phyloP scores from a whole-genome alignment of 2,329 filamentous ascomycete genomes.

The Neonectria hederae region DNA sequence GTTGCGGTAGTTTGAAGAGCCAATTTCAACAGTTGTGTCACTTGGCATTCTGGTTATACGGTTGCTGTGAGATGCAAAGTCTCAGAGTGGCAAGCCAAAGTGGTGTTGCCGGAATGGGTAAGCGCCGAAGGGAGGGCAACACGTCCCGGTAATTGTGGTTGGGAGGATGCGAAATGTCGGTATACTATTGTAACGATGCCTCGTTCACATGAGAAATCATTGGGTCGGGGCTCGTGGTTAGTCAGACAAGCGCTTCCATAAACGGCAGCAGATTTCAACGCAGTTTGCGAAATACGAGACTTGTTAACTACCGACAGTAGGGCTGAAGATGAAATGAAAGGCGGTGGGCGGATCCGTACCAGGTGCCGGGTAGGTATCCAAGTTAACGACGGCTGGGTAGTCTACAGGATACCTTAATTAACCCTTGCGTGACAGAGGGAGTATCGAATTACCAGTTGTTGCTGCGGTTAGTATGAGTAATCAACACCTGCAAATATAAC shows the following conservation, averaged over 20 bases:
- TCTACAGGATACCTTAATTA: too few species aligned
- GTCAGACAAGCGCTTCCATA: background rate
- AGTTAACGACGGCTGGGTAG: background rate
- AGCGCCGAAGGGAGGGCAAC: slow-evolving; percentile 8
- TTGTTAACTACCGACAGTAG: slow-evolving; percentile 2
- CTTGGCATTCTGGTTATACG: background rate
- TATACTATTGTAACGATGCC: slow-evolving; percentile 11
- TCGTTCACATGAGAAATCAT: background rate
- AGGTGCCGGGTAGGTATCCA: background rate
- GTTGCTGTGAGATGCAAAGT: background rate
- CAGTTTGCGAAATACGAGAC: background rate
- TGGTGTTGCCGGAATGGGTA: slow-evolving; percentile 6
- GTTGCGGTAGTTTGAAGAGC: background rate
- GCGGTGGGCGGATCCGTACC: background rate
- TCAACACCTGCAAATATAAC: background rate
- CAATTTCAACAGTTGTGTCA: background rate
- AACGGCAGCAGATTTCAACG: too few species aligned
- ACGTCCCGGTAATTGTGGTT: background rate
- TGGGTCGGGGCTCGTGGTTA: background rate
- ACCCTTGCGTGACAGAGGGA: background rate
- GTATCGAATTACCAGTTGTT: too few species aligned
- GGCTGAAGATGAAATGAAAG: slow-evolving; percentile 13
- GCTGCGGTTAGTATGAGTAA: background rate
- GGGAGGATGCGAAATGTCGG: background rate
- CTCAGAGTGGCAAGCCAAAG: background rate